A percentile compares a stretch with the other conserved stretches of the same genome.
phyloP scores from a whole-genome alignment of 2,329 filamentous ascomycete species.

The Pestalotiopsis sp. region DNA sequence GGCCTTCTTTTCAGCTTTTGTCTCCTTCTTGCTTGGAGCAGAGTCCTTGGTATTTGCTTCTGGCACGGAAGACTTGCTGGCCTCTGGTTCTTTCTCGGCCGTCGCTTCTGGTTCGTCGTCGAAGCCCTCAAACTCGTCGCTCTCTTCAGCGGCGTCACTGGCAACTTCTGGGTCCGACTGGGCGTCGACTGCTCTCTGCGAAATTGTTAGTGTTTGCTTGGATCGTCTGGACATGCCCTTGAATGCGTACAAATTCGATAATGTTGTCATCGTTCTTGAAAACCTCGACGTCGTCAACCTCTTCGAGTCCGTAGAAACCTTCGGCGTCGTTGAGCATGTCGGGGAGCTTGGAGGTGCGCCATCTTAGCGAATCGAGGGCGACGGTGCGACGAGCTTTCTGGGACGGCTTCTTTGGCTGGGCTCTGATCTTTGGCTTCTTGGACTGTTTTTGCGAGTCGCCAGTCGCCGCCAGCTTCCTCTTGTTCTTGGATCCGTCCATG shows the following conservation, averaged over 20 bases:
- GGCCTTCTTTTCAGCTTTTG: slow-evolving; percentile 24
- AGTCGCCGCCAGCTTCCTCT: slow-evolving; percentile 15
- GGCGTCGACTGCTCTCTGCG: slow-evolving; percentile 26
- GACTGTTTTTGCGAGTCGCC: background rate
- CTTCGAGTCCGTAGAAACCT: slow-evolving; percentile 89
- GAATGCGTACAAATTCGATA: slow-evolving; percentile 55
- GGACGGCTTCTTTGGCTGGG: slow-evolving; percentile 21
- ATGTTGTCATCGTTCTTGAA: slow-evolving; percentile 62
- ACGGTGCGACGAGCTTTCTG: slow-evolving; percentile 33
- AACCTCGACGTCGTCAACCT: slow-evolving; percentile 90
- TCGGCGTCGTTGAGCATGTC: slow-evolving; percentile 87
- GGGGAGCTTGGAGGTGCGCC: slow-evolving; percentile 66
- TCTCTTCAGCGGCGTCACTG: slow-evolving; percentile 52
- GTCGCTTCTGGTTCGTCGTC: slow-evolving; percentile 47
- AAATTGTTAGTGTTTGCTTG: slow-evolving; percentile 19
- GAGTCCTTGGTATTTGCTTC: slow-evolving; percentile 30
- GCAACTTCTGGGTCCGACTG: slow-evolving; percentile 21
- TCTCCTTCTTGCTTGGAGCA: slow-evolving; percentile 33
- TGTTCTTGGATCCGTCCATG: slow-evolving; percentile 13
- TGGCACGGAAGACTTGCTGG: slow-evolving; percentile 20
- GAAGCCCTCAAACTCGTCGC: slow-evolving; percentile 70
- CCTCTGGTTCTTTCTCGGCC: slow-evolving; percentile 29
- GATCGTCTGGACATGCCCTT: background rate
- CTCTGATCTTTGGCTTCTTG: slow-evolving; percentile 26
- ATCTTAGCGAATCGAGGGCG: slow-evolving; percentile 44